Evolutionary conservation across 768 basidiomycete species (phyloP).

Genomic region (Mycena floridula): DNA sequence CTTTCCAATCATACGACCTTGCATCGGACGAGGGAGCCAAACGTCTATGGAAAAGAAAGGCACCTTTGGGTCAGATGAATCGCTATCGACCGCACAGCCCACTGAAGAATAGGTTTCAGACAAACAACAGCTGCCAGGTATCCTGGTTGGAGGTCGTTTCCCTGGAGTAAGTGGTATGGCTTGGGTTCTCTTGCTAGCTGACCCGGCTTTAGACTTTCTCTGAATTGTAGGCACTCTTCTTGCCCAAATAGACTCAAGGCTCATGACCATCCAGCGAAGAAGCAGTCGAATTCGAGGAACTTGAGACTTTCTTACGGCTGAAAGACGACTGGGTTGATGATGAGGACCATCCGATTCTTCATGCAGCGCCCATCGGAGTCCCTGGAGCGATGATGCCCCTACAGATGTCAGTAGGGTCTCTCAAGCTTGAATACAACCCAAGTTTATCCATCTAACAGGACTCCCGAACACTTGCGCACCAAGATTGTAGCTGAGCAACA

Average conservation of each 20-base stretch:
- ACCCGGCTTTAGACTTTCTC: conserved; percentile 54
- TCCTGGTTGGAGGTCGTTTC: conserved; percentile 71
- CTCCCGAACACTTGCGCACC: conserved; percentile 63
- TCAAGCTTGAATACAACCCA: no score
- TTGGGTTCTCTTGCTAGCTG: conserved; percentile 1
- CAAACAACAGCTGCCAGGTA: conserved; percentile 81
- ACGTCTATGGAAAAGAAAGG: conserved; percentile 73
- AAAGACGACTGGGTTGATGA: conserved; percentile 68
- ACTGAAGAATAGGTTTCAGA: conserved; percentile 32
- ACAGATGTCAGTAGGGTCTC: conserved; percentile 81
- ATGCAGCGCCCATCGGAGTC: conserved; percentile 64
- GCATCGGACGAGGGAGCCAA: conserved; percentile 62
- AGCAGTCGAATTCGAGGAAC: conserved; percentile 74
- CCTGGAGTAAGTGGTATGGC: conserved; percentile 55
- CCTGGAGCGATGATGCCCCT: conserved; percentile 71
- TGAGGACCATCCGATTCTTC: conserved; percentile 50
- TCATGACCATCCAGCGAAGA: conserved; percentile 51
- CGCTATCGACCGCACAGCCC: not conserved
- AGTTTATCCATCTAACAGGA: no score
- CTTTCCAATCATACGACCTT: conserved; percentile 77
- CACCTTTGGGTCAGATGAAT: conserved; percentile 47
- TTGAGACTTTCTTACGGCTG: conserved; percentile 63
- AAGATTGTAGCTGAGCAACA: conserved; percentile 41
- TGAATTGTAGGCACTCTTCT: conserved; percentile 54
- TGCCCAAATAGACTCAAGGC: conserved; percentile 6